Conservation (phyloP, 345 rosid species). For the Syzygium aqueum region DNA sequence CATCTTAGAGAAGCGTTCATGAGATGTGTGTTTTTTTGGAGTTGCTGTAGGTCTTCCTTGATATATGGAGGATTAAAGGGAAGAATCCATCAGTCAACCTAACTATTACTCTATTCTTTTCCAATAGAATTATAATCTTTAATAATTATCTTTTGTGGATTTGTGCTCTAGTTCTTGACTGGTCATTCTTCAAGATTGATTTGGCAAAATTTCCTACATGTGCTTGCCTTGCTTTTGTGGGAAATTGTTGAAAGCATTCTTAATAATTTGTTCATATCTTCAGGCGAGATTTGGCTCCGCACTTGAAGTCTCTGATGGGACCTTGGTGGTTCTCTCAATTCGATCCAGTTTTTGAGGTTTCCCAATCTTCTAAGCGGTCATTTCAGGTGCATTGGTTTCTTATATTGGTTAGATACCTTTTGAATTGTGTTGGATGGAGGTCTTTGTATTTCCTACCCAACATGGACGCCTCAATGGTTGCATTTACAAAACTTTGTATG, state of each 20-base stretch:
- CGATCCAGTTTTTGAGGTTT: slow-evolving; percentile 78
- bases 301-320: slow-evolving; percentile 84
- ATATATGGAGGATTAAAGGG: neutral
- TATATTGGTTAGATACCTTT: neutral
- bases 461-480: neutral
- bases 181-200: neutral
- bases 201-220: neutral
- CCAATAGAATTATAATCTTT: neutral
- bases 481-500: neutral
- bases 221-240: neutral
- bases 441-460: neutral
- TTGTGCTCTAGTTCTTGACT: neutral
- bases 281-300: slow-evolving; percentile 91
- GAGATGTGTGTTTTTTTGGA: neutral
- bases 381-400: slow-evolving; percentile 45
- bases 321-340: slow-evolving; percentile 99
- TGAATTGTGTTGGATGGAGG: neutral
- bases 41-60: neutral
- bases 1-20: neutral
- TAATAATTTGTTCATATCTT: slow-evolving; percentile 11
- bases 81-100: neutral
- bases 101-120: neutral
- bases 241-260: neutral
- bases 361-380: slow-evolving; percentile 79
- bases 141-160: neutral